A percentile compares a stretch with the other conserved stretches of the same genome.
Evolutionary conservation across 495 filamentous ascomycete species (phyloP).

Genomic region (Friedmanniomyces endolithicus): DNA sequence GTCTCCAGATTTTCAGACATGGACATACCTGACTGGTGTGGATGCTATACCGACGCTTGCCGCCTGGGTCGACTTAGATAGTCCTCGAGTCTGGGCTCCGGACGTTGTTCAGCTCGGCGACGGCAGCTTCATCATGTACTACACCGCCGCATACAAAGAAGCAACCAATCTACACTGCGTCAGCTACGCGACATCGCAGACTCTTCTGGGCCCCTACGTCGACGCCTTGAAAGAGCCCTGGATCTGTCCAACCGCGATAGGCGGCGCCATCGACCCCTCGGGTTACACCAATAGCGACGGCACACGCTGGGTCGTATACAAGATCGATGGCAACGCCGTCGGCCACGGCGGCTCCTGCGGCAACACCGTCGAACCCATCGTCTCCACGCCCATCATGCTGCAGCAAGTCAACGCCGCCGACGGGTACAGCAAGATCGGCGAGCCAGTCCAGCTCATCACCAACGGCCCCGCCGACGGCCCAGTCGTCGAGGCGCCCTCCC

Average conservation of each 20-base stretch:
- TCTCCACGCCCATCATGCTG: conserved; percentile 47
- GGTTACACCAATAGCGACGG: conserved; percentile 43
- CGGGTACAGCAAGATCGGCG: conserved; percentile 40
- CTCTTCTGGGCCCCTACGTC: conserved; percentile 40
- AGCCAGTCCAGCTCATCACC: conserved; percentile 42
- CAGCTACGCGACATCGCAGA: conserved; percentile 37
- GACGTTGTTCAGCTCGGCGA: conserved; percentile 24
- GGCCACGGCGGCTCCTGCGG: conserved; percentile 46
- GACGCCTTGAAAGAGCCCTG: conserved; percentile 34
- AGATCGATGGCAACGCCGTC: conserved; percentile 49
- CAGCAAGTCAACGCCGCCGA: conserved; percentile 41
- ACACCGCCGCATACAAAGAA: conserved; percentile 35
- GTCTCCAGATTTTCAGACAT: conserved; percentile 12
- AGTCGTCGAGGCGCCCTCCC: conserved; percentile 48
- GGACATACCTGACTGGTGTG: conserved; percentile 13
- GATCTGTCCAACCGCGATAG: conserved; percentile 38
- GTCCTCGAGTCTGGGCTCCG: conserved; percentile 18
- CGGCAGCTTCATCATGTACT: conserved; percentile 48
- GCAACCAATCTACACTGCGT: conserved; percentile 40
- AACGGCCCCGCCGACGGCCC: conserved; percentile 44
- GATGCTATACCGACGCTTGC: conserved; percentile 16
- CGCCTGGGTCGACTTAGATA: conserved; percentile 14
- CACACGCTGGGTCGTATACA: conserved; percentile 47
- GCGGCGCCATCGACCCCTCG: conserved; percentile 48
- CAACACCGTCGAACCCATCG: conserved; percentile 38